These are phyloP conservation scores for Tetracladium marchalianum DNA, from an alignment of 495 filamentous ascomycete genomes.

Conservation along the genomic window DNA sequence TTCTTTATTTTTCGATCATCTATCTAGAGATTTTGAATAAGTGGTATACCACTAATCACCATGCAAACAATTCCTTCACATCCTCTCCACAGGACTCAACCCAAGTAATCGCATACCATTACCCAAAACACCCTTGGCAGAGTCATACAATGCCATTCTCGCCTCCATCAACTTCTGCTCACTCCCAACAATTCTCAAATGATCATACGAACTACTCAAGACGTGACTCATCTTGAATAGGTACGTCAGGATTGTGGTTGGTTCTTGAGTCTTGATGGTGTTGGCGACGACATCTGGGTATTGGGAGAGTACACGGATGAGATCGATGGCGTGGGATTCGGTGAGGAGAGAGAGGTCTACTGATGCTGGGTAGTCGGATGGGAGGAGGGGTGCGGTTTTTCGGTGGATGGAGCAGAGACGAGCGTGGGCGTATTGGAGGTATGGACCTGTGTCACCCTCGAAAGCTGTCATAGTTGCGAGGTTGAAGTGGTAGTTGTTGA, in stretches of 20 bases:
- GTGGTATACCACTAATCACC: too few species aligned
- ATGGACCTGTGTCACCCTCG: conserved; percentile 61
- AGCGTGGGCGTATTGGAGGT: conserved; percentile 60
- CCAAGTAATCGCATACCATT: conserved; percentile 82
- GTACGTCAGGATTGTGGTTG: conserved; percentile 63
- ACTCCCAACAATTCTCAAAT: conserved; percentile 68
- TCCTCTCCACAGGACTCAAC: conserved; percentile 63
- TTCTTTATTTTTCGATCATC: too few species aligned
- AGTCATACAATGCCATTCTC: conserved; percentile 73
- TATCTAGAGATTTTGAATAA: too few species aligned
- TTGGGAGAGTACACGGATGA: conserved; percentile 50
- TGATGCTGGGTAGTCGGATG: conserved; percentile 39
- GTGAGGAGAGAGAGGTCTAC: conserved; percentile 48
- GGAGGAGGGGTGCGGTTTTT: conserved; percentile 31
- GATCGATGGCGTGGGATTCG: conserved; percentile 48
- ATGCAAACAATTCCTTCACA: too few species aligned
- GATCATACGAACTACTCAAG: conserved; percentile 74
- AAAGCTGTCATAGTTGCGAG: conserved; percentile 59
- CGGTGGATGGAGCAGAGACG: conserved; percentile 53
- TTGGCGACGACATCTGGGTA: conserved; percentile 57
- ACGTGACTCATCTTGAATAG: conserved; percentile 84
- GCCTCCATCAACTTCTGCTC: conserved; percentile 61
- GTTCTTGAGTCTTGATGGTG: conserved; percentile 55
- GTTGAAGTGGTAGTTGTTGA: conserved; percentile 56
- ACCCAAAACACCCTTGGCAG: conserved; percentile 63